Evolutionary conservation across 441 rosid genomes (phyloP), one percentile per base, ranked within the genome.

Genomic region (Populus hybrid): DNA sequence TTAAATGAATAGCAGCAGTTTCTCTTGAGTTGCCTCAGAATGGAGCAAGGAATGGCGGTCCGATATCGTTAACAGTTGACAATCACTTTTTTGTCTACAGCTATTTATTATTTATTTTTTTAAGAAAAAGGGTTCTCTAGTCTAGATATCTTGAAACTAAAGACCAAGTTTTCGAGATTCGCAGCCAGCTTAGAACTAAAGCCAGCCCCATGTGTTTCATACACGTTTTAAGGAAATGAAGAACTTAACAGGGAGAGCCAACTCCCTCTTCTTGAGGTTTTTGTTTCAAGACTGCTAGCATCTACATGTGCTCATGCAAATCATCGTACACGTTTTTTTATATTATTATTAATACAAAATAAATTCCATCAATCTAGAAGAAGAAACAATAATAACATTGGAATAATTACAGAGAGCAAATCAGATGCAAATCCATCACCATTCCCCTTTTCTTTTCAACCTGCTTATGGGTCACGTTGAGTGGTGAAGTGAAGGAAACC

Each of bases 1-100:
- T 16, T 5, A 10, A 78, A 66, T n/a, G 72, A 46, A 4, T 46
- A 46, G 57, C 57, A 4, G 57, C 18, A 46, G 26, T 28, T 53
- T 30, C 66, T 10, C 66, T 10, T 64, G 77, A 82, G 80, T 88
- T 86, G 87, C 91, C 90, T 79, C 84, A 69, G 69, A 63, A 75
- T 81, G 81, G 87, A 84, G 88, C 81, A 89, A 87, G 85, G 89
- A 84, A 87, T 90, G 87, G 86, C 79, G 9, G 24, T 76, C 77
- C 75, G 69, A 73, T 80, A 84, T 40, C 70, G 73, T 66, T 64
- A 80, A 64, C 77, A 76, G 67, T 3, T 74, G 69, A 69, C 74
- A 69, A 68, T 23, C 21, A 73, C 77, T 68, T 46, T 71, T 80
- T 68, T 10, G 68, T 30, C 72, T 38, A 20, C 23, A 20, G 64